These are phyloP conservation scores for Sporothrix schenckii DNA, from an alignment of 2,329 filamentous ascomycete species.

Conservation along the genomic window DNA sequence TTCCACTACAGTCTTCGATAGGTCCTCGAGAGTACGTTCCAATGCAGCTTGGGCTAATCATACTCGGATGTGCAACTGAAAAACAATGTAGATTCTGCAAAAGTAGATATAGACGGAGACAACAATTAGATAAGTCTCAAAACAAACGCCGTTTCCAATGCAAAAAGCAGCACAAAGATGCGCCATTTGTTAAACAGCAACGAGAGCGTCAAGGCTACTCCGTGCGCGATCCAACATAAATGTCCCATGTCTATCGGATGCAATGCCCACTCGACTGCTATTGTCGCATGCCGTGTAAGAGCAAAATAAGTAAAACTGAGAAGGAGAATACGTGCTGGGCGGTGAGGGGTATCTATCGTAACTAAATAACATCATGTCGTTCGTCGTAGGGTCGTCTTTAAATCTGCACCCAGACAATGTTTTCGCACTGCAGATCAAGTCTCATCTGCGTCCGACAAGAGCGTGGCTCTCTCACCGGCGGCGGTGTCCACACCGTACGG, in stretches of 20 bases:
- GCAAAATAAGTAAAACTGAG: not conserved
- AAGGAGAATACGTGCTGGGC: not conserved
- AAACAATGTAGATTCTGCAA: not conserved
- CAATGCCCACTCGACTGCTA: not conserved
- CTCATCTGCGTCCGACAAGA: conserved; percentile 12
- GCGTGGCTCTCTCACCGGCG: conserved; percentile 28
- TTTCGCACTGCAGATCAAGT: not conserved
- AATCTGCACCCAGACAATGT: not conserved
- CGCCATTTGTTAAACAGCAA: not conserved
- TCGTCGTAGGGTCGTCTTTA: not conserved
- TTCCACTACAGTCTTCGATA: too few species aligned
- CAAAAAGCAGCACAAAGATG: not conserved
- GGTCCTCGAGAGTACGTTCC: too few species aligned
- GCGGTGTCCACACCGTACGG: not conserved
- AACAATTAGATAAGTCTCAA: not conserved
- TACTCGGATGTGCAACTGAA: not conserved
- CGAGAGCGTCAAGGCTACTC: not conserved
- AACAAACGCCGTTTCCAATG: not conserved
- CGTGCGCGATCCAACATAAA: not conserved
- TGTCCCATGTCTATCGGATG: not conserved
- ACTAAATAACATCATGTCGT: not conserved
- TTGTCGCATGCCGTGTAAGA: not conserved
- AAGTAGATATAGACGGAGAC: not conserved
- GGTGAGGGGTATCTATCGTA: conserved; percentile 18
- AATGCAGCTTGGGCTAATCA: not conserved